phyloP scores from a whole-genome alignment of 2,329 filamentous ascomycete genomes.

The Fusarium cyanostomum region DNA sequence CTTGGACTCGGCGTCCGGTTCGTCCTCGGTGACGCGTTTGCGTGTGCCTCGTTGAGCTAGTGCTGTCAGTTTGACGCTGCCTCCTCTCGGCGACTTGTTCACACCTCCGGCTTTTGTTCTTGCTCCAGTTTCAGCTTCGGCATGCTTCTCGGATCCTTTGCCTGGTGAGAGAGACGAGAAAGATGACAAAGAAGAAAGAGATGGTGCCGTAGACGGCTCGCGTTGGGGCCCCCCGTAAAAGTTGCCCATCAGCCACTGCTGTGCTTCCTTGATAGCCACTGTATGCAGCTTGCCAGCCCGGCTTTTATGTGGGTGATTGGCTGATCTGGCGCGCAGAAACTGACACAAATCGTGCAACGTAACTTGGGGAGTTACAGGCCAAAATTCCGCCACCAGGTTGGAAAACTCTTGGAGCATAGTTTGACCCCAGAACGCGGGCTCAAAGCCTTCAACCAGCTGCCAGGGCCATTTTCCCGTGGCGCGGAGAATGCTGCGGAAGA shows the following conservation, averaged over 20 bases:
- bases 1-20: background rate
- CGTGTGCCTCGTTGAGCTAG: background rate
- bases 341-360: background rate
- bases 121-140: background rate
- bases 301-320: background rate
- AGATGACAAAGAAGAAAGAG: background rate
- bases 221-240: too few relatives aligned
- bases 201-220: too few relatives aligned
- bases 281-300: background rate
- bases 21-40: background rate
- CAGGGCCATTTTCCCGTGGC: conserved; percentile 7
- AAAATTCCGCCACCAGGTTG: background rate
- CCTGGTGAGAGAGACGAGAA: background rate
- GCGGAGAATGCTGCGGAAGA: background rate
- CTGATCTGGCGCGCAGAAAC: background rate
- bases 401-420: background rate
- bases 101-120: background rate
- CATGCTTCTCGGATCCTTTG: background rate
- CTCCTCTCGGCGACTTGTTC: too few relatives aligned
- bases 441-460: background rate
- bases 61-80: background rate
- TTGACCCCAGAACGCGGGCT: background rate
- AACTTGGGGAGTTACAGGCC: background rate
- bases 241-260: conserved; percentile 1
- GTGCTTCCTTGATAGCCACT: background rate